Percentiles rank a stretch among this genome's conserved stretches.
phyloP scores from a whole-genome alignment of 2,329 filamentous ascomycete genomes.

The Fusarium robinianum region DNA sequence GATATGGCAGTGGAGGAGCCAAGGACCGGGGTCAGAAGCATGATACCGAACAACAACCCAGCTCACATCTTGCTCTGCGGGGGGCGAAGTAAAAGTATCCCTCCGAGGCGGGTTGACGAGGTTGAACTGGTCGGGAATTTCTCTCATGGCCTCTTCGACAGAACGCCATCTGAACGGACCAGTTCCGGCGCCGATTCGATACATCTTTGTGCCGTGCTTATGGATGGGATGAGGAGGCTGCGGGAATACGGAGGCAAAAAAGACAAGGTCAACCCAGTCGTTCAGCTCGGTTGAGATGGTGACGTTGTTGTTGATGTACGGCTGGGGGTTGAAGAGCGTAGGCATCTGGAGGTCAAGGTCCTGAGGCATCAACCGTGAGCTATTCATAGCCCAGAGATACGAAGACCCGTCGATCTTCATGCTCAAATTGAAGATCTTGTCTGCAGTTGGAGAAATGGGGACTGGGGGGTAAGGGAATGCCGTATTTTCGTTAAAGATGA shows the following conservation, averaged over 20 bases:
- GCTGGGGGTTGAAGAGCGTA: slow-evolving; percentile 51
- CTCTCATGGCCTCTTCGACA: slow-evolving; percentile 56
- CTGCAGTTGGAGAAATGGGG: slow-evolving; percentile 46
- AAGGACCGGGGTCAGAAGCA: slow-evolving; percentile 56
- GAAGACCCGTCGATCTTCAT: slow-evolving; percentile 48
- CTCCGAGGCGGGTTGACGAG: slow-evolving; percentile 57
- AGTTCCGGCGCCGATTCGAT: slow-evolving; percentile 55
- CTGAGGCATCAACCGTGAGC: slow-evolving; percentile 46
- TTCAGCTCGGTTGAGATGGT: slow-evolving; percentile 52
- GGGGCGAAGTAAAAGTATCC: slow-evolving; percentile 46
- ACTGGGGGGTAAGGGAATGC: slow-evolving; percentile 55
- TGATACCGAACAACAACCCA: slow-evolving; percentile 60
- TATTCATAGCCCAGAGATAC: slow-evolving; percentile 60
- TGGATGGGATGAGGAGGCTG: slow-evolving; percentile 64
- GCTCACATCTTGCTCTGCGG: slow-evolving; percentile 23
- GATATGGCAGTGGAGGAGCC: slow-evolving; percentile 62
- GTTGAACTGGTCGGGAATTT: slow-evolving; percentile 58
- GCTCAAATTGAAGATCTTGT: slow-evolving; percentile 51
- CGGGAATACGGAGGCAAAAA: slow-evolving; percentile 48
- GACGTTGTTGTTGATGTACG: slow-evolving; percentile 46
- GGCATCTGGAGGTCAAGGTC: slow-evolving; percentile 46
- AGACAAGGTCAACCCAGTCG: slow-evolving; percentile 62
- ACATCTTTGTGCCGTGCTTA: slow-evolving; percentile 67
- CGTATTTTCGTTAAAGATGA: slow-evolving; percentile 49
- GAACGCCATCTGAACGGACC: slow-evolving; percentile 57